Percentiles rank a stretch among this genome's conserved stretches.
Evolutionary conservation across 176 grass and related monocot genomes (phyloP).

Genomic region (Oryza officinalis): DNA sequence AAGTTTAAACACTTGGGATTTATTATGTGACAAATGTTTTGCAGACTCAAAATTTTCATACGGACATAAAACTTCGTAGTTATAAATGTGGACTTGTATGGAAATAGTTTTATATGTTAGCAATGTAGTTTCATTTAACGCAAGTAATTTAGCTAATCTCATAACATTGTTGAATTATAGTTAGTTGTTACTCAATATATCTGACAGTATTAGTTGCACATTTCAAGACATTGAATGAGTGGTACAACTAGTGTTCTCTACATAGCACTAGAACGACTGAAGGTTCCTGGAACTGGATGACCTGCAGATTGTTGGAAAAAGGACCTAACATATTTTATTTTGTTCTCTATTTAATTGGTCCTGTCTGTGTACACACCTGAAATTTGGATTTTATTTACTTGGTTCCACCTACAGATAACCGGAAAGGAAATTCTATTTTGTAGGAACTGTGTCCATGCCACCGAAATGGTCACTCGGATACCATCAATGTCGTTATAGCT

Average conservation of each 20-base stretch:
- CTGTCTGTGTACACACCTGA: too few species aligned
- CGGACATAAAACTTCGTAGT: neutral
- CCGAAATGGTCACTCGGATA: neutral
- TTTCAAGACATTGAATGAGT: too few species aligned
- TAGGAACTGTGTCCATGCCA: slow-evolving; percentile 39
- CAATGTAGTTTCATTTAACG: neutral
- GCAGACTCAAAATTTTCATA: neutral
- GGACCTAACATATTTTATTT: neutral
- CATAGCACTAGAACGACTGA: too few species aligned
- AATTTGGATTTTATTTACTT: too few species aligned
- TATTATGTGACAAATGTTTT: neutral
- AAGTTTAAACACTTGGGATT: neutral
- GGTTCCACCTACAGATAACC: too few species aligned
- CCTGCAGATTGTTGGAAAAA: too few species aligned
- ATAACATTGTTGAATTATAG: neutral
- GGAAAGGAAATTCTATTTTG: neutral
- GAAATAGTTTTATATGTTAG: neutral
- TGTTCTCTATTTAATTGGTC: neutral
- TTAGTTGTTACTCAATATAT: neutral
- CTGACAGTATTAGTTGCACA: too few species aligned
- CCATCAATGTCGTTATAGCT: neutral
- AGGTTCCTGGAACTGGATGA: too few species aligned
- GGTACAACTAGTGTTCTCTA: too few species aligned
- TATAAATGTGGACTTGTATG: neutral
- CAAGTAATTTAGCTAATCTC: neutral